Evolutionary conservation across 2,329 filamentous ascomycete genomes (phyloP), one percentile per base, ranked within the genome.

Genomic region (Verticillium dahliae): DNA sequence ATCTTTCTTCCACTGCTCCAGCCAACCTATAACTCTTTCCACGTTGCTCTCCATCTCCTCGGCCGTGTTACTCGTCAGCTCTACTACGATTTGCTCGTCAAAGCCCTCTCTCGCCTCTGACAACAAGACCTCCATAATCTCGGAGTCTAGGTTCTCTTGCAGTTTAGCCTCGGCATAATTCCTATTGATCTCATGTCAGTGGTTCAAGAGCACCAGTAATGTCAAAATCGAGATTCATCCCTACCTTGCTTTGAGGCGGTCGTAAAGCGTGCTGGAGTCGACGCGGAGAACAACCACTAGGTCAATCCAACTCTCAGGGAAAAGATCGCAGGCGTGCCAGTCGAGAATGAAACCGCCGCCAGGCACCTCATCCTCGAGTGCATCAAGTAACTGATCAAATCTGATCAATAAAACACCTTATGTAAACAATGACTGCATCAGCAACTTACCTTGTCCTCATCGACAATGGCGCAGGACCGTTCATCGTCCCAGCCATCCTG

Each of bases 241-340:
- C 7, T 37, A 90, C 89, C 93, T 85, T 52, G 85, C 84, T 60
- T 84, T 85, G 60, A 99, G 77, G 60, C 95, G 85, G 74, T 99
- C 95, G 72, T 95, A 98, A 2, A 97, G 83, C 14, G 89, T 80
- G 22, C 85, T 86, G 18, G 91, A 92, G 68, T 95, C 87, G 61
- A 90, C 91, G 56, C 95, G 84, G 65, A 99, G 76, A 61, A 99
- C 95, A 5, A 98, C 90, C 1, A 99, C 93, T 2, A 99, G 84
- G 73, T 99, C 95, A 71, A 99, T 90, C 91, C 93, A 96, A 71
- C 90, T 90, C 72, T 90, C 88, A 2, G 95, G 95, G 71, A 98
- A 98, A 27, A 98, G 78, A 70, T 98, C 95, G 78, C 94, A 98
- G 2, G 93, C 94, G 76, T 99, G 95, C 94, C 95, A 99, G 78